Evolutionary conservation across 306 rosid species (phyloP).

Genomic region (Lablab purpureus): DNA sequence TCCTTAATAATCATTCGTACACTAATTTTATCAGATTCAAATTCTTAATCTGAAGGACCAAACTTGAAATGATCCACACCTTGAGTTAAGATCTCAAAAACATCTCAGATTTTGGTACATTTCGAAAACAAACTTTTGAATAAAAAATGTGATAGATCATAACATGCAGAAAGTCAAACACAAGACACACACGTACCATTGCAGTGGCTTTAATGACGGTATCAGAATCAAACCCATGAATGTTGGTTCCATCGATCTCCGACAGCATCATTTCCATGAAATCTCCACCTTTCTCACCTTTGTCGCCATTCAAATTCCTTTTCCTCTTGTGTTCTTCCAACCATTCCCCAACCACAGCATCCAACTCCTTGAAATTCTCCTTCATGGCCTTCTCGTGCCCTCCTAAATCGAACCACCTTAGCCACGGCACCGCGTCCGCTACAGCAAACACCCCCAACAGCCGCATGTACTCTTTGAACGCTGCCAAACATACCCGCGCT

Average conservation of each 20-base stretch:
- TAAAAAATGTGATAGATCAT: too few species aligned
- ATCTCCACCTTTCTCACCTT: neutral
- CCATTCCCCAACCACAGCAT: neutral
- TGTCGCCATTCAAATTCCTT: neutral
- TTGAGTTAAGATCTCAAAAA: too few species aligned
- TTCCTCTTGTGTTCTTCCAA: neutral
- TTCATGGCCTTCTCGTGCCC: slow-evolving; percentile 38
- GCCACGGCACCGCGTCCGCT: slow-evolving; percentile 28
- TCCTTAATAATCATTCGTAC: too few species aligned
- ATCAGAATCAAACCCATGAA: slow-evolving; percentile 42
- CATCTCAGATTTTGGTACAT: too few species aligned
- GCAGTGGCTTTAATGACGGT: slow-evolving; percentile 36
- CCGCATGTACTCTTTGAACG: slow-evolving; percentile 35
- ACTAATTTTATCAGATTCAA: too few species aligned
- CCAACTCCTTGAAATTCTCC: slow-evolving; percentile 14
- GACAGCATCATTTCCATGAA: slow-evolving; percentile 43
- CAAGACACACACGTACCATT: slow-evolving; percentile 3
- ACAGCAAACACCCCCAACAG: slow-evolving; percentile 6
- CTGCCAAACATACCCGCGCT: slow-evolving; percentile 17
- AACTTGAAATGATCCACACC: too few species aligned
- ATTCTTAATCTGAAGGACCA: too few species aligned
- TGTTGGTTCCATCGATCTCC: slow-evolving; percentile 13
- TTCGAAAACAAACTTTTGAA: too few species aligned
- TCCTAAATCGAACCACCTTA: slow-evolving; percentile 41
- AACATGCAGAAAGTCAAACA: neutral